Conservation (phyloP, 768 basidiomycete genomes). For the Jaapia argillacea region DNA sequence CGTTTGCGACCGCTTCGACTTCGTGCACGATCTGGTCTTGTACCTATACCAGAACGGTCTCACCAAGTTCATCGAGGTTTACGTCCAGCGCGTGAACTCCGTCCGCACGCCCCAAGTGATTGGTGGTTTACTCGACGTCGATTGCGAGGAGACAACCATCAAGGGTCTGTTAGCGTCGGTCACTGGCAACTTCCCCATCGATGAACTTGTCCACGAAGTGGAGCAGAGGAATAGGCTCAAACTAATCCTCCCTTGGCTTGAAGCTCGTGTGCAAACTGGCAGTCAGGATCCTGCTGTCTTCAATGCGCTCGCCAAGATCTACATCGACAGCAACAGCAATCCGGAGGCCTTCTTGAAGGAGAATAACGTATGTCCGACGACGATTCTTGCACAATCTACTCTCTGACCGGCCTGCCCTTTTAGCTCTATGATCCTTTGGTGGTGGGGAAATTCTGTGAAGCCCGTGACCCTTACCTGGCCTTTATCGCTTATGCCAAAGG, state of each 20-base stretch:
- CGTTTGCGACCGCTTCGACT: conserved; percentile 99
- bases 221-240: conserved; percentile 95
- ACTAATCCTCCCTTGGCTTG: conserved; percentile 95
- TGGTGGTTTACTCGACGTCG: conserved; percentile 93
- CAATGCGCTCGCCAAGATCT: conserved; percentile 98
- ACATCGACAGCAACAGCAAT: conserved; percentile 98
- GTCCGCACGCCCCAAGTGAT: conserved; percentile 94
- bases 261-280: conserved; percentile 87
- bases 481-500: conserved; percentile 99
- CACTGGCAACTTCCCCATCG: conserved; percentile 94
- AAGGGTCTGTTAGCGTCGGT: conserved; percentile 91
- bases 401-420: conserved; percentile 21
- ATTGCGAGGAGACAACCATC: conserved; percentile 94
- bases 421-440: conserved; percentile 94
- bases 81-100: conserved; percentile 97
- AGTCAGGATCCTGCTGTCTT: conserved; percentile 89
- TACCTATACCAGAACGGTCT: conserved; percentile 98
- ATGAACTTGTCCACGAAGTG: conserved; percentile 95
- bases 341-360: conserved; percentile 97
- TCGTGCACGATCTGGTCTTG: conserved; percentile 96
- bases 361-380: conserved; percentile 96
- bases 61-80: conserved; percentile 98
- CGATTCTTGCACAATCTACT: no score
- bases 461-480: conserved; percentile 94
- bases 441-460: conserved; percentile 99